These are phyloP conservation scores for Colletotrichum falcatum DNA, from an alignment of 2,329 filamentous ascomycete genomes.

Conservation along the genomic window DNA sequence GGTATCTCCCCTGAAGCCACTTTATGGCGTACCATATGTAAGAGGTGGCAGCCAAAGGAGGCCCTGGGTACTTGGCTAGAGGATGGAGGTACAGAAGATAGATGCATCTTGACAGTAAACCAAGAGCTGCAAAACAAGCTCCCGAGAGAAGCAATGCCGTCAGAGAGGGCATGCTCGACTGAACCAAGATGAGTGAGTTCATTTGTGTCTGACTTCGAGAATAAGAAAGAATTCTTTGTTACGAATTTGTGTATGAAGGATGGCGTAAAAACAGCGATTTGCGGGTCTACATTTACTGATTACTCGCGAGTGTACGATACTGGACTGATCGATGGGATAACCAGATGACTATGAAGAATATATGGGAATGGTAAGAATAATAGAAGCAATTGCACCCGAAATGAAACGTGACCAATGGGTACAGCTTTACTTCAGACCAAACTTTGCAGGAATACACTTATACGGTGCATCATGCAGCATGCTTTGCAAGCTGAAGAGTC, in stretches of 20 bases:
- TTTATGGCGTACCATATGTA: background rate
- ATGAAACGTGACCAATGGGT: too few relatives aligned
- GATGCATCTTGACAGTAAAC: background rate
- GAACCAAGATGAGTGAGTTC: background rate
- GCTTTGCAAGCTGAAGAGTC: background rate
- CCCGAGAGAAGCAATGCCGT: background rate
- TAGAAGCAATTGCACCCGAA: too few relatives aligned
- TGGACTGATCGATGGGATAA: accelerated
- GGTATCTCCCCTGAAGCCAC: background rate
- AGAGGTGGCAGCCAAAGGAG: background rate
- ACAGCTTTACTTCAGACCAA: too few relatives aligned
- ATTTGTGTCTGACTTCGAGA: background rate
- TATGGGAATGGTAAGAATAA: too few relatives aligned
- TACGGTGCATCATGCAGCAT: too few relatives aligned
- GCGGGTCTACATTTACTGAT: background rate
- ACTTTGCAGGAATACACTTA: too few relatives aligned
- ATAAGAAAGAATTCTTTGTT: background rate
- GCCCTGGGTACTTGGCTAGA: background rate
- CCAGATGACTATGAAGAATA: background rate
- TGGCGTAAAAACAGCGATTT: background rate
- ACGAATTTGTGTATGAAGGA: background rate
- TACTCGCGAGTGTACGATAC: background rate
- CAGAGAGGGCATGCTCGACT: background rate
- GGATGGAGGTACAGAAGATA: background rate
- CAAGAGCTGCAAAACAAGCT: background rate